phyloP scores from a whole-genome alignment of 169 alveolate genomes.

The Plasmodium vinckei region DNA sequence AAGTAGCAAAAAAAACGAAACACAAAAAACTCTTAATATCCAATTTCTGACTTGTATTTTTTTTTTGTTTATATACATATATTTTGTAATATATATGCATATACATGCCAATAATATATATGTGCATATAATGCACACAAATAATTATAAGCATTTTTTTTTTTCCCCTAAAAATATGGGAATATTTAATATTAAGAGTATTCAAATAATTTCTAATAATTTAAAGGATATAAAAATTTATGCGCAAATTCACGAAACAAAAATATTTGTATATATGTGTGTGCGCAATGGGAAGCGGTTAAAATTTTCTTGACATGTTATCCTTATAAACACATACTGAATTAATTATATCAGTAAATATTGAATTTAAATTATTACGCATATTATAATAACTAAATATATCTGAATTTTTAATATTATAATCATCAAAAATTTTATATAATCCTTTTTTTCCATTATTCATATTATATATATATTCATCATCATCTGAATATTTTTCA shows the following conservation, averaged over 20 bases:
- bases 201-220: no score
- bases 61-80: no score
- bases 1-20: no score
- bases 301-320: slow-evolving; percentile 33
- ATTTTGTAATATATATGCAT: no score
- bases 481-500: slow-evolving; percentile 19
- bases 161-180: no score
- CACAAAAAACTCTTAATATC: no score
- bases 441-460: not conserved
- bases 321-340: slow-evolving; percentile 33
- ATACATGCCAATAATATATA: no score
- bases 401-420: slow-evolving; percentile 22
- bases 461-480: slow-evolving; percentile 18
- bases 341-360: slow-evolving; percentile 38
- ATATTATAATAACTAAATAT: slow-evolving; percentile 55
- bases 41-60: no score
- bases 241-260: not conserved
- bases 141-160: no score
- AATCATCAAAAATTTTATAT: slow-evolving; percentile 16
- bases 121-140: no score
- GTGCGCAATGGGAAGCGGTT: not conserved
- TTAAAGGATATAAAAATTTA: not conserved
- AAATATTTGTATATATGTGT: not conserved
- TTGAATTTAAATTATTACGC: slow-evolving; percentile 34
- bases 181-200: no score